A percentile compares a stretch with the other conserved stretches of the same genome.
Evolutionary conservation across 1,284 basidiomycete genomes (phyloP).

Genomic region (Xanthoconium separans): DNA sequence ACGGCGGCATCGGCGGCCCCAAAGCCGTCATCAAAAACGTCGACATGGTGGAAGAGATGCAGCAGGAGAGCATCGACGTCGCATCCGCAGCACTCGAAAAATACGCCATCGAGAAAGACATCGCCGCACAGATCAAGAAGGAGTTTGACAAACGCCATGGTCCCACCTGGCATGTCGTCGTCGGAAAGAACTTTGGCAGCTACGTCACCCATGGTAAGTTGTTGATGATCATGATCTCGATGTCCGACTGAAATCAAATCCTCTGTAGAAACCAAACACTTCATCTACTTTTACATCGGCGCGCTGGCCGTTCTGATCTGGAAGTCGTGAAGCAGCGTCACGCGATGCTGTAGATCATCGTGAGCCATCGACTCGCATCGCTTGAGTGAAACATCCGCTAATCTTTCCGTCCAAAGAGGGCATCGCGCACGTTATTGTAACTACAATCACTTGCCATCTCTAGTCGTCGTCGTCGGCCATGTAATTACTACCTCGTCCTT

Average conservation of each 20-base stretch:
- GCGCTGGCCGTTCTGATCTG: constrained; percentile 89
- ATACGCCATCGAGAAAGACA: constrained; percentile 95
- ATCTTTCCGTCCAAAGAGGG: constrained; percentile 14
- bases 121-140: constrained; percentile 97
- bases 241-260: constrained; percentile 12
- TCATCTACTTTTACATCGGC: constrained; percentile 96
- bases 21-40: constrained; percentile 96
- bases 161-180: constrained; percentile 97
- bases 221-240: too few relatives aligned
- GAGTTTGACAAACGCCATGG: constrained; percentile 92
- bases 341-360: constrained; percentile 25
- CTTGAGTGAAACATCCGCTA: not conserved
- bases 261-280: constrained; percentile 85
- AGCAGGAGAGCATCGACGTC: constrained; percentile 88
- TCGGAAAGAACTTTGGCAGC: constrained; percentile 97
- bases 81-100: constrained; percentile 84
- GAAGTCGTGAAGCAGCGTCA: constrained; percentile 68
- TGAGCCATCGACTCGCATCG: constrained; percentile 12
- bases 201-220: constrained; percentile 90
- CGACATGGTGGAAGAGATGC: constrained; percentile 97
- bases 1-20: constrained; percentile 42
- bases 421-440: constrained; percentile 26
- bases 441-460: constrained; percentile 13
- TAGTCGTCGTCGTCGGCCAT: constrained; percentile 14
- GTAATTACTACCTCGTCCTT: constrained; percentile 22